Evolutionary conservation across 148 eudicot species (phyloP), one percentile per base, ranked within the genome.

Genomic region (Rhododendron vialii): DNA sequence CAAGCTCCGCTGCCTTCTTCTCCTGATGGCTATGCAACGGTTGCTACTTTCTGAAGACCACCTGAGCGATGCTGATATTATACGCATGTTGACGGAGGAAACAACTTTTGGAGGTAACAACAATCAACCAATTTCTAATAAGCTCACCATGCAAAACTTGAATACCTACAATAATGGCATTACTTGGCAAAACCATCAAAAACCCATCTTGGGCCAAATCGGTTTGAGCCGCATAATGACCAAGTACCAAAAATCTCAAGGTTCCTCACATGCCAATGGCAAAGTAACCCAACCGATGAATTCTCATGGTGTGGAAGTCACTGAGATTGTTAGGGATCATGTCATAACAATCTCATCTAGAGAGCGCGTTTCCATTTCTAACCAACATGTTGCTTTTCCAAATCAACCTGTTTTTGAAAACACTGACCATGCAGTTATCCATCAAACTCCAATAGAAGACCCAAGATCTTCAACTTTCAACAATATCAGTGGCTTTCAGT

Each of bases 71-170:
- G 18, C 18, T 4, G 84, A 82, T 22, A 57, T 82, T 18, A 18
- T 7, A 18, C 67, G 4, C n/a, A 38, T 82, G 1, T 22, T 82
- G 47, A 17, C 4, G 6, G 53, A 53, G 7, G 71, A 82, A n/a
- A 57, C 84, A 57, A 36, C 73, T 59, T 82, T 61, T 59, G 84
- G 84, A 33, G 74, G 28, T 41, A 82, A 61, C 73, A 57, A 82
- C 73, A 59, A 36, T 59, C 73, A 82, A 59, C 45, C 8, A 67
- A 22, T 82, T 59, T 48, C 73, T 82, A 13, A 59, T 82, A 59
- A 38, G 18, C 50, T n/a, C 50, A 18, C 74, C 18, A 38, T 28
- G 65, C 12, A 36, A 38, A 24, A 10, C 38, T 22, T 82, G 10
- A 57, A 36, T 51, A 20, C 41, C 50, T 13, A 26, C 22, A 79